phyloP scores from a whole-genome alignment of 805 yeast genomes.

The Kazachstania kunashirensis region DNA sequence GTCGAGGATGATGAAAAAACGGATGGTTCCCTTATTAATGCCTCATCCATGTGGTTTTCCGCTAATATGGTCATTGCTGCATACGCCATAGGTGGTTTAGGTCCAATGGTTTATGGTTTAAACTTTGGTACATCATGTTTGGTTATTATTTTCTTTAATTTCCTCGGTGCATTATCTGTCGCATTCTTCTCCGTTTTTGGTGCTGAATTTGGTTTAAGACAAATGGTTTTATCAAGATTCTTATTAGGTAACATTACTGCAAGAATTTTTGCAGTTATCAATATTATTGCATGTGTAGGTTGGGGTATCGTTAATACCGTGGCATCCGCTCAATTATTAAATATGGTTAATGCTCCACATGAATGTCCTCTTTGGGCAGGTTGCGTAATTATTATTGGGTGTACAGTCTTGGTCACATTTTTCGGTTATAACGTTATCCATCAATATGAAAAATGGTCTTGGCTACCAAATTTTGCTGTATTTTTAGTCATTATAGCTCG shows the following conservation, averaged over 20 bases:
- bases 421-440: constrained; percentile 83
- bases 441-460: constrained; percentile 70
- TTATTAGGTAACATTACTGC: constrained; percentile 67
- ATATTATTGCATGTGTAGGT: constrained; percentile 79
- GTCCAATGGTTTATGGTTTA: constrained; percentile 52
- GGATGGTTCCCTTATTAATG: constrained; percentile 53
- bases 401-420: constrained; percentile 63
- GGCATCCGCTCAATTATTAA: constrained; percentile 76
- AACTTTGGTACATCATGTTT: constrained; percentile 26
- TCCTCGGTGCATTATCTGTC: constrained; percentile 64
- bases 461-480: constrained; percentile 70
- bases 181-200: constrained; percentile 80
- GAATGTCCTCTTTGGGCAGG: constrained; percentile 85
- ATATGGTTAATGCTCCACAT: constrained; percentile 52
- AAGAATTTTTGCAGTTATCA: constrained; percentile 67
- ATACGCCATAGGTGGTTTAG: constrained; percentile 64
- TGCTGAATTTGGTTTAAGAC: constrained; percentile 77
- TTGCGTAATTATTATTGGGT: constrained; percentile 56
- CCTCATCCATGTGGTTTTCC: constrained; percentile 84
- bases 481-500: constrained; percentile 74
- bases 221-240: constrained; percentile 71
- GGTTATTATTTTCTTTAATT: constrained; percentile 11
- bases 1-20: constrained; percentile 70
- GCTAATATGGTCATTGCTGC: constrained; percentile 85
- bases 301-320: constrained; percentile 92